Conservation (phyloP, 2,329 filamentous ascomycete species). For the Cryphonectria nitschkei region DNA sequence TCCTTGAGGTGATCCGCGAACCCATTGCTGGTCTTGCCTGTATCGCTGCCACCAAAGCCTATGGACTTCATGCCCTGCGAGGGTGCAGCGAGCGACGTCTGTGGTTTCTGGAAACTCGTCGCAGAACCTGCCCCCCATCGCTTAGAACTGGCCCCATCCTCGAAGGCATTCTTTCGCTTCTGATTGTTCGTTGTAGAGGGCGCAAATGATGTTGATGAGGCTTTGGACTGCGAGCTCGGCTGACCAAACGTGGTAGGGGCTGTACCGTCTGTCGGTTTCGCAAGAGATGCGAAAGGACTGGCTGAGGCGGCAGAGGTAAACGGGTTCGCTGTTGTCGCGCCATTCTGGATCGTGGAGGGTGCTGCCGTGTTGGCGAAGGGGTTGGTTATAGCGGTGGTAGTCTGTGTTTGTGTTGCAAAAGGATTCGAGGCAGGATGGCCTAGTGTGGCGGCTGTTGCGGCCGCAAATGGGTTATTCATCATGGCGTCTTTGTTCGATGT, state of each 20-base stretch:
- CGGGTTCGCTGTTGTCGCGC: constrained; percentile 20
- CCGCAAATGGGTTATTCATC: constrained; percentile 26
- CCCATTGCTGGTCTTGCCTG: constrained; percentile 24
- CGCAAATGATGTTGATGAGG: background rate
- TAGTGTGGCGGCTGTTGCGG: constrained; percentile 12
- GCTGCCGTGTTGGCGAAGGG: constrained; percentile 15
- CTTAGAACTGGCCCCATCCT: constrained; percentile 18
- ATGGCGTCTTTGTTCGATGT: constrained; percentile 19
- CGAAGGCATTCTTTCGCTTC: constrained; percentile 28
- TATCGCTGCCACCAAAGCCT: constrained; percentile 22
- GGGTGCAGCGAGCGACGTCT: constrained; percentile 6
- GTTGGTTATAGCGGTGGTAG: constrained; percentile 5
- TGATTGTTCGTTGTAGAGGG: constrained; percentile 13
- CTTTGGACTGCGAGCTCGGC: constrained; percentile 2
- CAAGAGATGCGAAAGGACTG: constrained; percentile 19
- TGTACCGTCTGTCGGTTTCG: constrained; percentile 10
- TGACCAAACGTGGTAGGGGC: constrained; percentile 11
- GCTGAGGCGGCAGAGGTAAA: constrained; percentile 18
- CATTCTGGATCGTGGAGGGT: constrained; percentile 9
- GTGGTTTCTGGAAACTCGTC: constrained; percentile 18
- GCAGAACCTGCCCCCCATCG: constrained; percentile 15
- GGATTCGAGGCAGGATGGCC: constrained; percentile 23
- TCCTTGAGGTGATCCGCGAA: constrained; percentile 21
- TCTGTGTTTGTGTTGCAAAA: constrained; percentile 28
- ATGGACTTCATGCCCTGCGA: background rate